Percentiles rank a stretch among this genome's conserved stretches.
Evolutionary conservation across 75 land plant genomes (phyloP).

Genomic region (Chamaecyparis obtusa): DNA sequence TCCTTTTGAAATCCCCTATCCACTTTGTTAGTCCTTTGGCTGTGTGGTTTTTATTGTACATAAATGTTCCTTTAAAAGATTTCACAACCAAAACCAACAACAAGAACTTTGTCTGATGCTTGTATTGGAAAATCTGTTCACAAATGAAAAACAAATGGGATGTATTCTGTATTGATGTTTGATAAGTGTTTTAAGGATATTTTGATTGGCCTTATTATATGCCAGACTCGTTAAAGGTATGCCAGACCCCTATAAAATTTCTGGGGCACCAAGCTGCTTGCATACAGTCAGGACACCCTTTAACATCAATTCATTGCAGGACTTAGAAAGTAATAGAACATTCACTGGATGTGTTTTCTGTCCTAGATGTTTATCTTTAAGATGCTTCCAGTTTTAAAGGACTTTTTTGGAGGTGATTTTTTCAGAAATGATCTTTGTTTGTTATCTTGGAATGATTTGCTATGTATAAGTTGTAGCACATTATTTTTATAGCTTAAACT

Average conservation of each 20-base stretch:
- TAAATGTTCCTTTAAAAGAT: background rate
- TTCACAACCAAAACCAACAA: background rate
- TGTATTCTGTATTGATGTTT: background rate
- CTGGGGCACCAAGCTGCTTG: background rate
- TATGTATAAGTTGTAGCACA: background rate
- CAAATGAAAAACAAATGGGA: background rate
- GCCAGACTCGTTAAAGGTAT: background rate
- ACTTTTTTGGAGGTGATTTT: background rate
- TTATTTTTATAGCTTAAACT: background rate
- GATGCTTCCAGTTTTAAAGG: background rate
- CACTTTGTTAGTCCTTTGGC: background rate
- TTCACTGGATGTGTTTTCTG: background rate
- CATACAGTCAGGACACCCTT: background rate
- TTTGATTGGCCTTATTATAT: background rate
- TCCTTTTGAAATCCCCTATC: background rate
- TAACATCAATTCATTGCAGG: background rate
- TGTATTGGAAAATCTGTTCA: background rate
- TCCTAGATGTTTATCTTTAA: too few species aligned
- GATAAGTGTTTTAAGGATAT: background rate
- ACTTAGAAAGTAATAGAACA: background rate
- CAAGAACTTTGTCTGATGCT: background rate
- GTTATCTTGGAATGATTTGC: too few species aligned
- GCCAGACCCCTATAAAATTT: background rate
- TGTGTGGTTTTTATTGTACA: background rate
- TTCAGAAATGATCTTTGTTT: background rate